phyloP scores from a whole-genome alignment of 164 flowering plant genomes.

The Saururus chinensis region DNA sequence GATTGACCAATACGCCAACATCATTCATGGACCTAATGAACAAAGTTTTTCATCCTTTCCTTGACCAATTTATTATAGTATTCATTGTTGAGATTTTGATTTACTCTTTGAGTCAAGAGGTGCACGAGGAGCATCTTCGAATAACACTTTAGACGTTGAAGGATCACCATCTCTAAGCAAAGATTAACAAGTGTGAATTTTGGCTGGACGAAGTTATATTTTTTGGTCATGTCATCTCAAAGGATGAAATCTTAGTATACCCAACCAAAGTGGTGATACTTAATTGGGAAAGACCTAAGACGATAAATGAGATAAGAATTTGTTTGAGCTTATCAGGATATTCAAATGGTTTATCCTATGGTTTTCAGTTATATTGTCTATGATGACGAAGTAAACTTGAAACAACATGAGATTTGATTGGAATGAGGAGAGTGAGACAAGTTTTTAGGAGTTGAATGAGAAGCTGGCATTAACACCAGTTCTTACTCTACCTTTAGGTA shows the following conservation, averaged over 20 bases:
- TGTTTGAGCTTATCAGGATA: too few species aligned
- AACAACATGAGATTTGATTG: too few species aligned
- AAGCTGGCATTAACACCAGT: too few species aligned
- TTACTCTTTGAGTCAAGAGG: background rate
- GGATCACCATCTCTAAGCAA: background rate
- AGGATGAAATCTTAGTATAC: background rate
- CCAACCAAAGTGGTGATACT: background rate
- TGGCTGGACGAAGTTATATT: background rate
- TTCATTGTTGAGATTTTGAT: constrained; percentile 1
- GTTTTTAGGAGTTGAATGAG: too few species aligned
- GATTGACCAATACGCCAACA: too few species aligned
- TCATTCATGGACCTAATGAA: background rate
- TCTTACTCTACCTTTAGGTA: too few species aligned
- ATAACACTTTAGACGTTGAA: background rate
- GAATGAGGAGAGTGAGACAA: too few species aligned
- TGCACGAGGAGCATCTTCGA: background rate
- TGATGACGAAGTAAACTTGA: too few species aligned
- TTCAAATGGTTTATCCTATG: too few species aligned
- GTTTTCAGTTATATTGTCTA: too few species aligned
- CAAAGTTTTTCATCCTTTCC: background rate
- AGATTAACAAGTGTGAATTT: background rate
- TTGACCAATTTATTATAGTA: background rate
- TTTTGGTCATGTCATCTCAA: background rate
- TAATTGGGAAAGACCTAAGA: too few species aligned
- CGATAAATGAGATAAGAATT: too few species aligned